A percentile compares a stretch with the other conserved stretches of the same genome.
Conservation (phyloP, 202 grass and related monocot genomes). For the Carex sylvatica region DNA sequence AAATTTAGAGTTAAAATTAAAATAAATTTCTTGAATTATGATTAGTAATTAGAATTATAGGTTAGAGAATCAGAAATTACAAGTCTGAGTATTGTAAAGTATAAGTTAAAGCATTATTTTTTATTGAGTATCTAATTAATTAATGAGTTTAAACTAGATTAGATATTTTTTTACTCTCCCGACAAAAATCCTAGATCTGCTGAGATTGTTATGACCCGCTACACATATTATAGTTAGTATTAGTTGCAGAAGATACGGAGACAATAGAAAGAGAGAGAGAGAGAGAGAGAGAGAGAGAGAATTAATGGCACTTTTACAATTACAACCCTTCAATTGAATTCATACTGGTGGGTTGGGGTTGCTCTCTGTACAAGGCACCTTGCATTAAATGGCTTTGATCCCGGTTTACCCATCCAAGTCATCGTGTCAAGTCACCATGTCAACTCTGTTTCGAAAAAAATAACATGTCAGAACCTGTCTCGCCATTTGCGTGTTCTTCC, state of each 20-base stretch:
- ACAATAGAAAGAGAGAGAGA: background rate
- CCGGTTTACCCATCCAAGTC: background rate
- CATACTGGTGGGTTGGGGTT: background rate
- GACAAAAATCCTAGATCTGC: too few species aligned
- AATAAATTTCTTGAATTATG: too few species aligned
- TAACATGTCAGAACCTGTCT: slow-evolving; percentile 23
- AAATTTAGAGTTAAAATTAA: too few species aligned
- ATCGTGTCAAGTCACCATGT: background rate
- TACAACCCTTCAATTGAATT: background rate
- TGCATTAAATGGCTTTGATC: slow-evolving; percentile 26
- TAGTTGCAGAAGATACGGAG: background rate
- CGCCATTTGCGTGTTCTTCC: background rate
- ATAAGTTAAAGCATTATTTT: too few species aligned
- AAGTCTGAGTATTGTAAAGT: too few species aligned
- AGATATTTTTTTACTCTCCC: too few species aligned
- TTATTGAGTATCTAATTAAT: too few species aligned
- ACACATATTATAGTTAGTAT: background rate
- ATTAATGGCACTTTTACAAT: slow-evolving; percentile 4
- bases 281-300: too few species aligned
- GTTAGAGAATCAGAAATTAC: too few species aligned
- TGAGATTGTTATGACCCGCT: background rate
- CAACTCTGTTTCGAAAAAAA: too few species aligned
- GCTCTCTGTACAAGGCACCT: slow-evolving; percentile 13
- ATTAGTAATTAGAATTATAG: too few species aligned
- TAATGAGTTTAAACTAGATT: too few species aligned